Conservation (phyloP, 2,329 filamentous ascomycete species). For the Coniochaeta sp. region DNA sequence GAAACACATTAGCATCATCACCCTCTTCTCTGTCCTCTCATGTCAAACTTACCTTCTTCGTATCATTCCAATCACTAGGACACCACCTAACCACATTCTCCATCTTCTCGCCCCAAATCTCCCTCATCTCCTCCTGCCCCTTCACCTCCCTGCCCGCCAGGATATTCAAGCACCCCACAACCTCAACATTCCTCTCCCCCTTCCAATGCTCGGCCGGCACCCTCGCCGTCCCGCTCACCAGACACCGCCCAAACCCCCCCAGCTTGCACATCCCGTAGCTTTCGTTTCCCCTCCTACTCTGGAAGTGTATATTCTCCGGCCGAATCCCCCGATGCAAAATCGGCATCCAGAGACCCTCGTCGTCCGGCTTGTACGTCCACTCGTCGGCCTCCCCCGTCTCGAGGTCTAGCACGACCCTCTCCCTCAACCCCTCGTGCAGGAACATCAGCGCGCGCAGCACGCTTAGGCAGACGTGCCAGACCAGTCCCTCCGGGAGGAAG, state of each 20-base stretch:
- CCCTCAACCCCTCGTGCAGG: constrained; percentile 39
- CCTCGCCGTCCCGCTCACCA: constrained; percentile 1
- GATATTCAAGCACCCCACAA: no score
- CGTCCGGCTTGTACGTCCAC: constrained; percentile 17
- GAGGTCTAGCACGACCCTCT: neutral
- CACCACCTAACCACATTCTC: no score
- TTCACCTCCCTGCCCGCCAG: no score
- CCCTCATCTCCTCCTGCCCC: no score
- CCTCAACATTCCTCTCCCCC: no score
- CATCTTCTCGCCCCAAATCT: no score
- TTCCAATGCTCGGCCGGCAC: neutral
- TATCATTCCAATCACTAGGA: no score
- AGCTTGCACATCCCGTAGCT: constrained; percentile 48
- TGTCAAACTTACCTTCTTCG: no score
- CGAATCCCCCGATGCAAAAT: constrained; percentile 42
- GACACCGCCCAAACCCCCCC: constrained; percentile 31
- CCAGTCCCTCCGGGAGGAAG: constrained; percentile 44
- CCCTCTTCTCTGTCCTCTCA: no score
- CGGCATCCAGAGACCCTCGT: constrained; percentile 39
- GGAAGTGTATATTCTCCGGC: constrained; percentile 43
- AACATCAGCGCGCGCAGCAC: constrained; percentile 42
- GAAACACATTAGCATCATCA: no score
- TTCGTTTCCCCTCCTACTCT: constrained; percentile 38
- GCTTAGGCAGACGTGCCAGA: constrained; percentile 47
- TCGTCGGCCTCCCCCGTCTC: constrained; percentile 16